phyloP scores from a whole-genome alignment of 1,284 basidiomycete genomes.

The Cystobasidiaceae sp. region DNA sequence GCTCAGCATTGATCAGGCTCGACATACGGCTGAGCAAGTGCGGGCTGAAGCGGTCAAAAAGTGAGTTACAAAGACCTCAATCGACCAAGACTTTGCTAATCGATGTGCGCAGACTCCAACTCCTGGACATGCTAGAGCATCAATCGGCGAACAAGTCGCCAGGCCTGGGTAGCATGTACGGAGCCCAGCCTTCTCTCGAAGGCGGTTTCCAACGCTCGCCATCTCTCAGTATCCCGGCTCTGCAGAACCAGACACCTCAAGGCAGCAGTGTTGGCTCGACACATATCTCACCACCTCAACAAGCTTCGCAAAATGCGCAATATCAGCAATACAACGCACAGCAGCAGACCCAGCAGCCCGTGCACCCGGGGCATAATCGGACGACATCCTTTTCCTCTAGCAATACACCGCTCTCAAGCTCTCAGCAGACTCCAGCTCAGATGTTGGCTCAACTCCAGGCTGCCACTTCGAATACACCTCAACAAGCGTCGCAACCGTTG shows the following conservation, averaged over 20 bases:
- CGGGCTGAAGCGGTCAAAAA: constrained; percentile 24
- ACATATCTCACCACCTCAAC: neutral
- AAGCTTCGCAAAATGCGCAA: neutral
- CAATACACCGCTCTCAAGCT: neutral
- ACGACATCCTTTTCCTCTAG: constrained; percentile 1
- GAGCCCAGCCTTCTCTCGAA: neutral
- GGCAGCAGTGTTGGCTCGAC: neutral
- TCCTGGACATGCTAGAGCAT: constrained; percentile 19
- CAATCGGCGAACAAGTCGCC: neutral
- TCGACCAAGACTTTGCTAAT: neutral
- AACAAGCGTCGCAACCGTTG: neutral
- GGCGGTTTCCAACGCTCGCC: neutral
- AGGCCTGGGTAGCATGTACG: neutral
- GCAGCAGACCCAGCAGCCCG: neutral
- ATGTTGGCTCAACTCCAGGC: neutral
- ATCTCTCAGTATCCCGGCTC: neutral
- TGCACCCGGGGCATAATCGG: neutral
- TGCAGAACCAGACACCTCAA: neutral
- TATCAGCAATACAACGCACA: neutral
- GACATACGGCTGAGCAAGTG: constrained; percentile 21
- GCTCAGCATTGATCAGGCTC: constrained; percentile 12
- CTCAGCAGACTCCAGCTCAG: neutral
- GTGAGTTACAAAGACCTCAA: neutral
- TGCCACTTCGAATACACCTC: neutral
- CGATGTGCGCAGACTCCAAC: constrained; percentile 4